A percentile compares a stretch with the other conserved stretches of the same genome.
Evolutionary conservation across 164 flowering plant species (phyloP).

Genomic region (Annona squamosa): DNA sequence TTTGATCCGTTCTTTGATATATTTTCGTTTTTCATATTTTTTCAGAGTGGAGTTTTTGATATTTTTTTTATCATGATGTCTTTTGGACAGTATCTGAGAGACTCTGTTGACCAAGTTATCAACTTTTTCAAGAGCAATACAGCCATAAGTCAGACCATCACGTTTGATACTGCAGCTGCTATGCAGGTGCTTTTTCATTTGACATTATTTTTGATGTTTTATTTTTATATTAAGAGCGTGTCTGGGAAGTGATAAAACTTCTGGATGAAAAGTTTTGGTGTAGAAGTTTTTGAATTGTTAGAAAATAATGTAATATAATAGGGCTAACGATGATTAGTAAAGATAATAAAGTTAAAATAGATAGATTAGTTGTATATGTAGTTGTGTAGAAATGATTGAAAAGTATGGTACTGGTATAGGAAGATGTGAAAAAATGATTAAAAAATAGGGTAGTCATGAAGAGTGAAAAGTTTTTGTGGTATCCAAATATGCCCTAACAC

Average conservation of each 20-base stretch:
- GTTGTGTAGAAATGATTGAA: too few species aligned
- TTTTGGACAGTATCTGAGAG: slow-evolving; percentile 77
- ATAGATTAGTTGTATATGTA: too few species aligned
- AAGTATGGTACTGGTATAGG: too few species aligned
- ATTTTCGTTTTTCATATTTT: background rate
- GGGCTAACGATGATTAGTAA: too few species aligned
- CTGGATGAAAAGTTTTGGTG: too few species aligned
- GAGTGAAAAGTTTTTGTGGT: too few species aligned
- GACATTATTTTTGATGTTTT: background rate
- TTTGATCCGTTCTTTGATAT: background rate
- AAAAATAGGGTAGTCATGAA: too few species aligned
- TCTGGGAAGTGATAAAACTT: too few species aligned
- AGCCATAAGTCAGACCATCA: slow-evolving; percentile 79
- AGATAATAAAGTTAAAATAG: too few species aligned
- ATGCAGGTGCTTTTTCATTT: slow-evolving; percentile 56
- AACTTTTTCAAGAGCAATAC: slow-evolving; percentile 70
- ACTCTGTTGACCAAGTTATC: slow-evolving; percentile 64
- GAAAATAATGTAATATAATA: too few species aligned
- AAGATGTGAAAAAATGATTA: too few species aligned
- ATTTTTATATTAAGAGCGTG: background rate
- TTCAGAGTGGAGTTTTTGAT: slow-evolving; percentile 3
- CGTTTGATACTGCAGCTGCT: slow-evolving; percentile 95
- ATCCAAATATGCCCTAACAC: background rate
- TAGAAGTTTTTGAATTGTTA: too few species aligned
- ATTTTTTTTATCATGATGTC: slow-evolving; percentile 14